Base-by-base conservation (phyloP, 2,329 filamentous ascomycete species). In the Cryphonectria parasitica region DNA sequence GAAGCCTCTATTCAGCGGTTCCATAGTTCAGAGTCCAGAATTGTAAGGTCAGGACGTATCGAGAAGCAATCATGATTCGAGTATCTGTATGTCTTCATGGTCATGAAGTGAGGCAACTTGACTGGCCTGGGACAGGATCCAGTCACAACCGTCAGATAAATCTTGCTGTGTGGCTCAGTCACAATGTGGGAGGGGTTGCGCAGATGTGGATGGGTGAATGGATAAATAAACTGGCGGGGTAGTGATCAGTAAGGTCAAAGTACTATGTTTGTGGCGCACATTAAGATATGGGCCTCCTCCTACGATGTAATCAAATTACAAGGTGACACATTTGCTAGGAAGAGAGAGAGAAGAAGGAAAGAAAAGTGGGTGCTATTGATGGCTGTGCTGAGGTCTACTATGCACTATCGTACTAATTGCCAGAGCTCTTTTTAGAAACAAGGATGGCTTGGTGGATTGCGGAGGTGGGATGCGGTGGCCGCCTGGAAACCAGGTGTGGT, bases 401-500 rank as follows among this genome's bases (percentile, higher is more conserved):
- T 28, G 19, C 6, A 49, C 22, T 49, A 49, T 22, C 10, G 22
- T 22, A 11, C 45, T n/a, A 49, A 39, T 39, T 61, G 58, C 31
- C 58, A 39, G 15, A 17, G 8, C 31, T n/a, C 31, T 61, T 39
- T 39, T 39, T 61, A 61, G 58, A 36, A 61, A 39, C 58, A 39
- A 61, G 58, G 58, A 39, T 39, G 17, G 22, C 31, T 61, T 39
- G 58, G 39, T n/a, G 56, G 56, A 61, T 56, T 13, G 28, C 31
- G 19, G 58, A 39, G 56, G 56, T 56, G n/a, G 49, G 49, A 54
- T 54, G 49, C 49, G 25, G 49, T 28, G 49, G 49, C 49, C 49
- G 43, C 43, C 43, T 49, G 43, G 4, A 49, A 49, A 49, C 43
- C 19, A 7, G 43, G 43, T 19, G 36, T 22, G 43, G 17, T 49